Evolutionary conservation across 2,329 filamentous ascomycete genomes (phyloP).

Genomic region (Trichophyton mentagrophytes): DNA sequence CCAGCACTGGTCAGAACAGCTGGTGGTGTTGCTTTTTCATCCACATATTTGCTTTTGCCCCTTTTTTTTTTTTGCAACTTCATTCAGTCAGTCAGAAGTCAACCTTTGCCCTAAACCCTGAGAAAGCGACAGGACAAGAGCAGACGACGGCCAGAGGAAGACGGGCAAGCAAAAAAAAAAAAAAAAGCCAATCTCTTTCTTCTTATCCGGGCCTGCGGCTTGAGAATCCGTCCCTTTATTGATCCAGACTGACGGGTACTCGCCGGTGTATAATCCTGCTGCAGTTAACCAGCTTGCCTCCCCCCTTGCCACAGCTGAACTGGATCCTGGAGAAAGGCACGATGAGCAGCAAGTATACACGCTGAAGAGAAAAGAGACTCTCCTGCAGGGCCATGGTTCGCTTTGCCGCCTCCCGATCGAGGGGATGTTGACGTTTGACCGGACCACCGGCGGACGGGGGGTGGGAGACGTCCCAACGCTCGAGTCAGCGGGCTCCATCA

Average conservation of each 20-base stretch:
- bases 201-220: background rate
- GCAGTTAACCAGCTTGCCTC: background rate
- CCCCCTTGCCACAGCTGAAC: constrained; percentile 1
- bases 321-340: background rate
- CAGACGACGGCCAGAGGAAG: background rate
- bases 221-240: constrained; percentile 5
- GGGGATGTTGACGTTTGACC: background rate
- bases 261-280: background rate
- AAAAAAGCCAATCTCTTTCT: background rate
- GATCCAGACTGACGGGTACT: constrained; percentile 10
- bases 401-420: background rate
- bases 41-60: background rate
- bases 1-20: background rate
- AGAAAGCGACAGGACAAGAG: no score
- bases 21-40: background rate
- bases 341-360: no score
- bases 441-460: background rate
- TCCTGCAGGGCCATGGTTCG: background rate
- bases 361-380: background rate
- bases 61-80: background rate
- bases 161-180: background rate
- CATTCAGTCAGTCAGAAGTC: no score
- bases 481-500: background rate
- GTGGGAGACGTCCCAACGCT: background rate
- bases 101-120: no score